Conservation (phyloP, 352 stramenopile genomes). For the Pythium volutum region DNA sequence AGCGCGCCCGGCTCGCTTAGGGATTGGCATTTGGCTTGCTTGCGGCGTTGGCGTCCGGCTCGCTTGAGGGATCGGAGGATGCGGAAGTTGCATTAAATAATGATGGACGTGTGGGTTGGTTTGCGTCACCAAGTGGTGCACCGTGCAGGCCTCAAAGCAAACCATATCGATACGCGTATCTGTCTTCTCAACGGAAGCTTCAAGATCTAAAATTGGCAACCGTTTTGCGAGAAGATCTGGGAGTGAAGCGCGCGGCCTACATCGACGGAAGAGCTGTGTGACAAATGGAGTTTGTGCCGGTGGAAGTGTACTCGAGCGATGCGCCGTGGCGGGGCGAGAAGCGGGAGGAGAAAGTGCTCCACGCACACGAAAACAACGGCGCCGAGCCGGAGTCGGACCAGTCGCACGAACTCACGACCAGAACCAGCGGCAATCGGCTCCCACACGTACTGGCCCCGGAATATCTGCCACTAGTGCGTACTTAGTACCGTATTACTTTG, state of each 20-base stretch:
- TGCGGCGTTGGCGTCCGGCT: no score
- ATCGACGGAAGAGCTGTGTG: background rate
- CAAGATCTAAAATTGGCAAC: background rate
- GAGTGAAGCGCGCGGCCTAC: background rate
- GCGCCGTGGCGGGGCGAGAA: background rate
- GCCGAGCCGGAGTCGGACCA: background rate
- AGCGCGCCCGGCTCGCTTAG: no score
- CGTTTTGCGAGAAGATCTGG: background rate
- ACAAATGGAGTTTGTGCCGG: constrained; percentile 21
- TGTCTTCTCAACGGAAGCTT: no score
- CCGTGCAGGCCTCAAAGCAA: no score
- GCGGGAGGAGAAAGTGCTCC: background rate
- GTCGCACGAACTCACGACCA: background rate
- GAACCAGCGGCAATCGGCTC: constrained; percentile 1
- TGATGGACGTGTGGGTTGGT: no score
- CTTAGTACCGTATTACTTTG: background rate
- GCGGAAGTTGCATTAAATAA: no score
- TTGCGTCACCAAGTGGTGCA: no score
- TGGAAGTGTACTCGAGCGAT: constrained; percentile 19
- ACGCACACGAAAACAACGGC: background rate
- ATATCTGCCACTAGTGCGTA: constrained; percentile 30
- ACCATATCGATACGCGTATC: no score
- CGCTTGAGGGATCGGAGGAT: no score
- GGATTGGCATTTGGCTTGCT: no score
- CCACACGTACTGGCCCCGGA: constrained; percentile 21